Conservation (phyloP, 2,329 filamentous ascomycete genomes). For the Botrytis deweyae region DNA sequence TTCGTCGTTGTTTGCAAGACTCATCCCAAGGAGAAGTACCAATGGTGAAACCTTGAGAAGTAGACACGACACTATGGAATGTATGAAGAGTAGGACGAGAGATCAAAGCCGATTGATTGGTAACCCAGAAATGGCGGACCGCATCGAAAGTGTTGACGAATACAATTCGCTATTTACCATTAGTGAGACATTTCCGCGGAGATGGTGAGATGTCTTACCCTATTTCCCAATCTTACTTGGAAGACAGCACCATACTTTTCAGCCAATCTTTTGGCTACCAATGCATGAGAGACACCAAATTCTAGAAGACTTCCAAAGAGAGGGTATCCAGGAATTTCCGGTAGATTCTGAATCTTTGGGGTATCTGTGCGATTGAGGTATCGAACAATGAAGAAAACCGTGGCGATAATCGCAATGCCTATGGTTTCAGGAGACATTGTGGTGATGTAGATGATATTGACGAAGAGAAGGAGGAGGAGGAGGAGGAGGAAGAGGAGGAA, state of each 20-base stretch:
- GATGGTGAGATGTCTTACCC: conserved; percentile 44
- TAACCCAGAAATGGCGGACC: conserved; percentile 73
- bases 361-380: conserved; percentile 26
- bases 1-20: conserved; percentile 72
- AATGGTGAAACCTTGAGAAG: conserved; percentile 76
- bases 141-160: conserved; percentile 78
- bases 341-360: conserved; percentile 24
- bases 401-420: conserved; percentile 16
- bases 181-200: conserved; percentile 50
- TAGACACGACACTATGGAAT: conserved; percentile 76
- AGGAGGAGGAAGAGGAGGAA: no score
- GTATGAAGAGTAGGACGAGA: conserved; percentile 77
- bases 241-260: conserved; percentile 26
- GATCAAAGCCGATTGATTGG: conserved; percentile 73
- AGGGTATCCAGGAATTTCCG: conserved; percentile 26
- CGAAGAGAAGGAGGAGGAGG: background rate
- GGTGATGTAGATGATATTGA: background rate
- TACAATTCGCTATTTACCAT: conserved; percentile 57
- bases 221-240: conserved; percentile 25
- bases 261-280: conserved; percentile 21
- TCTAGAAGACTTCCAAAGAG: conserved; percentile 25
- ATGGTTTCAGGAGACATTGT: conserved; percentile 22
- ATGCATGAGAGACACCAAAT: conserved; percentile 25
- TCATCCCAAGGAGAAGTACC: conserved; percentile 84
- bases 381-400: conserved; percentile 12